Base-by-base conservation (phyloP, 2,329 filamentous ascomycete genomes). In the Monosporascus sp. region DNA sequence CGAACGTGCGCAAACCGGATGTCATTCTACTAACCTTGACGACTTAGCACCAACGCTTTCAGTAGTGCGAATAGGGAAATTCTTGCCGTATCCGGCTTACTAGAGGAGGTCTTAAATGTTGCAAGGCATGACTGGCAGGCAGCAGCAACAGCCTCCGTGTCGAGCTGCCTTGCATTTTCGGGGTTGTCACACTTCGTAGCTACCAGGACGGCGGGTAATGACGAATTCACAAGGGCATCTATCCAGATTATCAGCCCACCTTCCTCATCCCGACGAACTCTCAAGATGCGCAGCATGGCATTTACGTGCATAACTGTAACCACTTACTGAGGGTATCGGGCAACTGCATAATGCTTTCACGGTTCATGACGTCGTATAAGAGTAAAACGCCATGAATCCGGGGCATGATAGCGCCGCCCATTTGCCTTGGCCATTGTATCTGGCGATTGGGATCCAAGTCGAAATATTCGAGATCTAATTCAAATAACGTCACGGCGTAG, bases 181-280 rank as follows among this genome's bases (percentile, higher is more conserved):
- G 86, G 84, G 49, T 84, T 82, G 69, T 97, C 93, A 74, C 90
- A 96, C 77, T 97, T 97, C 69, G 86, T 93, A 51, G 90, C 90
- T 49, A 95, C 89, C 42, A 97, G 80, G 57, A 93, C 80, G 50
- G 87, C 88, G 8, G 92, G 90, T 39, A 96, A 72, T 24, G 80
- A 79, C 18, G 87, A 84, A 62, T 86, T 87, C 53, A 84, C 81
- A 49, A 96, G 77, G 42, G 86, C 85, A 72, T 84, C 91, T 95
- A 68, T 63, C 24, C 47, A 20, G n/a, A 46, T 15, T 14, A 37
- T 62, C 54, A 66, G 61, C 56, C 31, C 15, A n/a, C 14, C 56
- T 20, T 45, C 51, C 25, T 49, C 25, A 3, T 49, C 45, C 48
- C 36, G 31, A 38, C 25, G 42, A 11, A 34, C 31, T 34, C 11